Evolutionary conservation across 2,329 filamentous ascomycete genomes (phyloP), one percentile per base, ranked within the genome.

Genomic region (Whalleya microplaca): DNA sequence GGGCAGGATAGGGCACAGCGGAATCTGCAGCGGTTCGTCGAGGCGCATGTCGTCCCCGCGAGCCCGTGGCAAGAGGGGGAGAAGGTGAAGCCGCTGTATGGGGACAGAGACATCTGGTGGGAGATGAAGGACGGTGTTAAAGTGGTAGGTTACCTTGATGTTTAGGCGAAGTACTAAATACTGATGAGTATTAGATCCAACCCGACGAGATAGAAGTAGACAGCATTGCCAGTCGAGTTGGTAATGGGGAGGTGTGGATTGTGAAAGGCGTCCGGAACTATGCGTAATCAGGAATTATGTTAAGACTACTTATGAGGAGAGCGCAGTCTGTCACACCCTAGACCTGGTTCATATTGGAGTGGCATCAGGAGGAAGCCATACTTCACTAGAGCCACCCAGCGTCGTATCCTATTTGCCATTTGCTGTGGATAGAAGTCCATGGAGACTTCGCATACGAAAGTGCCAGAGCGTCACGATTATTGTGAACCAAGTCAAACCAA

Each of bases 171-270:
- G 18, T 16, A 9, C 23, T 51, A 16, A 21, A 51, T 54, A 16
- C 64, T 73, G 65, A 73, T 73, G 2, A 8, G 48, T 3, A 2
- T 32, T 59, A 89, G 85, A 83, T 95, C 23, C 88, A 93, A 78
- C 95, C 94, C 0, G 89, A 89, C 5, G 82, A 86, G 62, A 84
- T 97, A 43, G 86, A 93, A 72, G 89, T 98, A 14, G 84, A 87
- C 42, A 86, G 80, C 55, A 80, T 96, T 49, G 88, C 87, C 1
- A 88, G 88, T 64, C 83, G 85, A 58, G 93, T 96, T 18, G 83
- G 85, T 2, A 99, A 98, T 71, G 95, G 95, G 3, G 90, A 98
- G 75, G 82, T 98, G 64, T 96, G 91, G 91, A 82, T 93, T 40
- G 69, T 85, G n/a, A 82, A 80, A 53, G 76, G 73, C 14, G 80